Conservation (phyloP, 2,329 filamentous ascomycete species). For the Dothistroma septosporum region DNA sequence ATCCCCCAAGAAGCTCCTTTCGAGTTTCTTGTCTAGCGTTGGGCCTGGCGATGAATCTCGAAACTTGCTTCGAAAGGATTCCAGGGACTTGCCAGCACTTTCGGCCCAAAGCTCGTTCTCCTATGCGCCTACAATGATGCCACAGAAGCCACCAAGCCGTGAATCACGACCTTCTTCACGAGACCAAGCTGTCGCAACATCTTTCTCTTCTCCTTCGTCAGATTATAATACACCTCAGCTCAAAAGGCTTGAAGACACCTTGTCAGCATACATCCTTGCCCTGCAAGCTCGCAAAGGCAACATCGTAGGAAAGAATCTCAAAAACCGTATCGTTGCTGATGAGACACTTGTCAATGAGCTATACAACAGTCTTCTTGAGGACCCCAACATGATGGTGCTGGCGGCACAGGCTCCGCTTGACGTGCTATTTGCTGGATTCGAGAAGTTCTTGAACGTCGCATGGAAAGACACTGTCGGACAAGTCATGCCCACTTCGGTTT, state of each 20-base stretch:
- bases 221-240: slow-evolving; percentile 53
- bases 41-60: slow-evolving; percentile 41
- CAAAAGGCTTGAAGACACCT: slow-evolving; percentile 74
- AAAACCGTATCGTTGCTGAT: slow-evolving; percentile 66
- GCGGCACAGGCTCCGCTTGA: slow-evolving; percentile 74
- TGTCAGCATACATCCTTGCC: slow-evolving; percentile 76
- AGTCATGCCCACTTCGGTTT: slow-evolving; percentile 66
- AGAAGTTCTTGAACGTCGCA: slow-evolving; percentile 83
- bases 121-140: slow-evolving; percentile 28
- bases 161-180: slow-evolving; percentile 34
- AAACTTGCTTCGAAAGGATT: slow-evolving; percentile 25
- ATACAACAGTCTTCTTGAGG: slow-evolving; percentile 83
- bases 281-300: slow-evolving; percentile 82
- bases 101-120: slow-evolving; percentile 23
- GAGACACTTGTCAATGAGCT: slow-evolving; percentile 81
- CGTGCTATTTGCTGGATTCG: slow-evolving; percentile 84
- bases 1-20: slow-evolving; percentile 89
- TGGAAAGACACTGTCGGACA: slow-evolving; percentile 88
- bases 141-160: slow-evolving; percentile 37
- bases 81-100: slow-evolving; percentile 23
- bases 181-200: slow-evolving; percentile 29
- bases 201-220: slow-evolving; percentile 52
- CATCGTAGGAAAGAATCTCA: slow-evolving; percentile 71
- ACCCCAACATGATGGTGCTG: slow-evolving; percentile 71
- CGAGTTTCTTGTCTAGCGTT: slow-evolving; percentile 66